Evolutionary conservation across 208 protist species (phyloP), one percentile per base, ranked within the genome.

Genomic region (Leishmania amazonensis): DNA sequence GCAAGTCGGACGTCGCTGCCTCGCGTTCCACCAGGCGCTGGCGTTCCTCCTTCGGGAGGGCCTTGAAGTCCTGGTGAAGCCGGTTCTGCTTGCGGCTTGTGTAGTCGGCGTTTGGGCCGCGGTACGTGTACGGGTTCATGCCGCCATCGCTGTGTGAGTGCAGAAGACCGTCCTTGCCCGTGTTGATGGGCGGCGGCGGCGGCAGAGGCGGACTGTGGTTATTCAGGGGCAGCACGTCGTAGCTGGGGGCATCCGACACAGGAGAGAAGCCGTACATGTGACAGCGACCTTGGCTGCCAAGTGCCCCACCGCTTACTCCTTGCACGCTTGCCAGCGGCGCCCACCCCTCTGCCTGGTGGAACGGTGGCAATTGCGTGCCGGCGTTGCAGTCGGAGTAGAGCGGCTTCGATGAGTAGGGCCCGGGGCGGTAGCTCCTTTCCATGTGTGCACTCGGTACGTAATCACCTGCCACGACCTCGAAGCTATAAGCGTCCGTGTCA

Each of bases 51-150:
- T 94, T 93, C 35, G 83, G 78, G 24, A 95, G 90, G 6, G 90
- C 80, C 80, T 95, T 95, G 83, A 93, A 95, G 77, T 91, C 87
- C n/a, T 91, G 87, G 76, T 92, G 90, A 6, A 90, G 81, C 0
- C 90, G 71, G 42, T 81, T 77, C 40, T 82, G 89, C 65, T 82
- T 78, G n/a, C 81, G 75, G 76, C 70, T 80, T 47, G 51, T 47
- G 76, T 83, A 78, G 53, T 83, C 78, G n/a, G 51, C 81, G 74
- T 86, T 84, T 19, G 76, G 83, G 72, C 85, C 85, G 75, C 81
- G 81, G 78, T 88, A 89, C 57, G 85, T 86, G 80, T 84, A 89
- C 4, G 78, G 87, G 75, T 81, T 84, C 15, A 71, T 31, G 21
- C 58, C 70, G 2, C 54, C 54, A n/a, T 49, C 60, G 5, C 60